Evolutionary conservation across 352 stramenopile genomes (phyloP), one percentile per base, ranked within the genome.

Genomic region (Globisporangium paroecandrum): DNA sequence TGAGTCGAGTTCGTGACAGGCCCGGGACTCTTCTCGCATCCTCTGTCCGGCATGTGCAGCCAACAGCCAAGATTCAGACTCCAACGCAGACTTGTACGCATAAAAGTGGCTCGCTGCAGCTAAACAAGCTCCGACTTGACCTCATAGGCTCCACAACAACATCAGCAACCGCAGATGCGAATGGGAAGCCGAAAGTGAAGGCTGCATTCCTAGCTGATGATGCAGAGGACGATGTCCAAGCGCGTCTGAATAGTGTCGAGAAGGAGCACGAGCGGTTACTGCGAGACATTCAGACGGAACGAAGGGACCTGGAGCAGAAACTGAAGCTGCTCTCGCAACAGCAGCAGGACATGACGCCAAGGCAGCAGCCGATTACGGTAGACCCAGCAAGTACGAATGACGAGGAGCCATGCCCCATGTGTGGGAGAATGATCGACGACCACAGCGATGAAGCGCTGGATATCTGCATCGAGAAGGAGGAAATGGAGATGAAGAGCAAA

Each of bases 51-150:
- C 18, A 34, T 38, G 13, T 13, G 13, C 53, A 25, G 2, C 53
- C 53, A 15, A 15, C 4, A 13, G 34, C 6, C 53, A 38, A 20
- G 1, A 38, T 8, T 7, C 53, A 58, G 25, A 58, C 7, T 18
- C 9, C 25, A 9, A 41, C 38, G 27, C 25, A 24, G 15, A 13
- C 53, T 58, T n/a, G 13, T 3, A 10, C 53, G 20, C 27, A 15
- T 18, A 36, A 58, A 38, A 38, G 6, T 18, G 18, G 27, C 1
- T 46, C 70, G 2, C 59, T 79, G 56, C 73, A 74, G 38, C 59
- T 83, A 36, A 77, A 62, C 41, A 71, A 80, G 61, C 60, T 84
- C 9, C 66, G 74, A 22, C 63, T 82, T n/a, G 73, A 82, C 63
- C 60, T 84, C 9, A 68, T 68, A 18, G 36, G 15, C 32, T 8